Evolutionary conservation across 768 basidiomycete species (phyloP).

Genomic region (Russula vinacea): DNA sequence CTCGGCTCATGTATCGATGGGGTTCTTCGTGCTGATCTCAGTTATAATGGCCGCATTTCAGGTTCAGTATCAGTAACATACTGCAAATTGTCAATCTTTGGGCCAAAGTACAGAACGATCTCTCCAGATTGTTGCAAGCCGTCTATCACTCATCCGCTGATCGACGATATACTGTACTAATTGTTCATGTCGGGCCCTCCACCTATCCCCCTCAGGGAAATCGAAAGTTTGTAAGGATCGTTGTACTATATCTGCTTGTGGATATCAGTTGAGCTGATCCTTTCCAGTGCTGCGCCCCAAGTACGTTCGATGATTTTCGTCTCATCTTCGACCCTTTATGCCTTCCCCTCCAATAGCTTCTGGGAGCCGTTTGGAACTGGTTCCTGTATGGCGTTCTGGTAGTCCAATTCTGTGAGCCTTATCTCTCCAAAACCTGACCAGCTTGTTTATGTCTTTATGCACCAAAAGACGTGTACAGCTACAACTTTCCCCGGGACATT

Average conservation of each 20-base stretch:
- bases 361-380: slow-evolving; percentile 31
- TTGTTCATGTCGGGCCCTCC: not conserved
- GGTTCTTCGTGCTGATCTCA: not conserved
- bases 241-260: not conserved
- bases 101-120: not conserved
- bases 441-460: not conserved
- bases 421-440: not conserved
- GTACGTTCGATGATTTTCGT: slow-evolving; percentile 6
- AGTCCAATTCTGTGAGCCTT: slow-evolving; percentile 35
- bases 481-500: slow-evolving; percentile 19
- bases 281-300: slow-evolving; percentile 12
- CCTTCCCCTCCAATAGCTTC: slow-evolving; percentile 2
- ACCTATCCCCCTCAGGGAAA: not conserved
- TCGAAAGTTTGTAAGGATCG: not conserved
- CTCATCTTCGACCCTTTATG: not conserved
- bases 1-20: not conserved
- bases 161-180: no score
- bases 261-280: not conserved
- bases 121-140: not conserved
- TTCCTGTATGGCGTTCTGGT: slow-evolving; percentile 34
- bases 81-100: no score
- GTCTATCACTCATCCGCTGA: not conserved
- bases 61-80: not conserved
- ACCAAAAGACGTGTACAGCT: slow-evolving; percentile 18
- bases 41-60: slow-evolving; percentile 1